Conservation (phyloP, 805 yeast species). For the Spathaspora girioi region DNA sequence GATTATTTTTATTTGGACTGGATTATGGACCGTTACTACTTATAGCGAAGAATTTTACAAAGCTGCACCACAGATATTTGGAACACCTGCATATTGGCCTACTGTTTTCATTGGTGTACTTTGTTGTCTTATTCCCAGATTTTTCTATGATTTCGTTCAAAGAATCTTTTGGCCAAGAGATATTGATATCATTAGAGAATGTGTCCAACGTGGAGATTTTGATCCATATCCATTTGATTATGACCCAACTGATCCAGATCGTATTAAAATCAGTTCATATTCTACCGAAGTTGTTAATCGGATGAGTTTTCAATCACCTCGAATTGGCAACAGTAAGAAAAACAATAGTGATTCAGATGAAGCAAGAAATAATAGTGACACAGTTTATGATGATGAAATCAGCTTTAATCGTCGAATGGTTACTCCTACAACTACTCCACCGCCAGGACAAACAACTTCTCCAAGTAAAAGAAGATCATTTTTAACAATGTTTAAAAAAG, state of each 20-base stretch:
- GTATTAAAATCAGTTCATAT: constrained; percentile 50
- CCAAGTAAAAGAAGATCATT: constrained; percentile 1
- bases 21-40: constrained; percentile 64
- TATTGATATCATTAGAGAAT: constrained; percentile 70
- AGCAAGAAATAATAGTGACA: neutral
- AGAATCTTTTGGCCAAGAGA: constrained; percentile 60
- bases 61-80: constrained; percentile 62
- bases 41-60: constrained; percentile 58
- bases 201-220: constrained; percentile 63
- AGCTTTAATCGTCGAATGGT: neutral
- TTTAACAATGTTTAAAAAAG: constrained; percentile 3
- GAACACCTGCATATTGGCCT: constrained; percentile 63
- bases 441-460: constrained; percentile 1
- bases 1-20: constrained; percentile 71
- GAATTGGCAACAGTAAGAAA: neutral
- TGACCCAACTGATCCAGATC: constrained; percentile 78
- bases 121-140: constrained; percentile 65
- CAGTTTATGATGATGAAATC: neutral
- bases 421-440: constrained; percentile 1
- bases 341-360: neutral
- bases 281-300: constrained; percentile 14
- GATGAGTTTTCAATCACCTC: constrained; percentile 12
- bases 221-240: constrained; percentile 61
- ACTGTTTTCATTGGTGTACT: constrained; percentile 61
- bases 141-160: constrained; percentile 53